Base-by-base conservation (phyloP, 179 eudicot species). In the Spinacia oleracea region DNA sequence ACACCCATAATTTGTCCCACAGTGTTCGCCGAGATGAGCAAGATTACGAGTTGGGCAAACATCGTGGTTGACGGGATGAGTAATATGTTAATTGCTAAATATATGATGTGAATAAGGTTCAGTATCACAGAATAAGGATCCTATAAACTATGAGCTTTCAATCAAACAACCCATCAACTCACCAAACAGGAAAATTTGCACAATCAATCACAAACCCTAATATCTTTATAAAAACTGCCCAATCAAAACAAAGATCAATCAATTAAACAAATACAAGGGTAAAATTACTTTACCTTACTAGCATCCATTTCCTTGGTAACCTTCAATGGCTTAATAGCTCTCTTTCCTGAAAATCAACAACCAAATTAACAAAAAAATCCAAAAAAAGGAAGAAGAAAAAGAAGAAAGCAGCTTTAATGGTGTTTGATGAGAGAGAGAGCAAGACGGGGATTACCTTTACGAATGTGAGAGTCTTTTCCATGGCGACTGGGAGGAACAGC, bases 261-360 rank as follows among this genome's bases (percentile, higher is more conserved):
- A 50, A 29, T 23, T 21, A 2, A 31, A 23, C 6, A 43, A 62
- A 20, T 16, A 4, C 20, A 56, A 21, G 1, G 2, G 4, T 51
- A 34, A 64, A 20, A 34, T 34, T 51, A 43, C 4, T 87, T 56
- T 80, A 92, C 98, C 55, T 85, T 79, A 73, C 90, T 83, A 51
- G 85, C 85, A 42, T 93, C 95, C 97, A 93, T 89, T 35, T 87
- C 93, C 27, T 84, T 81, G 1, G 92, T 84, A 50, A 81, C 56
- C 80, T 92, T 92, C 16, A 88, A 81, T n/a, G 98, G 97, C 81
- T 93, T 93, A 75, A 89, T 83, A 10, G 27, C 75, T 74, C 92
- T 86, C 86, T 87, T 93, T 51, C 97, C 97, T 90, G 84, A 75
- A 85, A 79, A 62, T n/a, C 71, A 63, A 32, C 25, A 23, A 35